A percentile compares a stretch with the other conserved stretches of the same genome.
phyloP scores from a whole-genome alignment of 73 alveolate genomes.

The Tetrahymena thermophila region DNA sequence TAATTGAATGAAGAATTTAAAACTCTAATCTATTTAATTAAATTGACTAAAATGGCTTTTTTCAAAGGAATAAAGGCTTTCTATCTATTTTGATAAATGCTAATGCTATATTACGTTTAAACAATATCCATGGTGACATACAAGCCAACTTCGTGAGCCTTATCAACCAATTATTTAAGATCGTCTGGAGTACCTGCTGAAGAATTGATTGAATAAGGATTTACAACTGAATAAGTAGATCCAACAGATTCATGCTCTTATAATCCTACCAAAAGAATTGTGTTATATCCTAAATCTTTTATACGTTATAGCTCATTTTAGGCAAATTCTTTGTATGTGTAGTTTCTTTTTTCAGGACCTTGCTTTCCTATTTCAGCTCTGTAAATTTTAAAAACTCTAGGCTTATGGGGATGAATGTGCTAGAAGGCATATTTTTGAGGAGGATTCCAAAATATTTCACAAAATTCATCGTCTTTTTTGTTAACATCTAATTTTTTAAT shows the following conservation, averaged over 20 bases:
- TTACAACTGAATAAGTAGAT: conserved; percentile 92
- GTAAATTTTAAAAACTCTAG: conserved; percentile 82
- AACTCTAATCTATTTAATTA: no score
- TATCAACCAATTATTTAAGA: conserved; percentile 62
- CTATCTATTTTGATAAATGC: no score
- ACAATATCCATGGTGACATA: not conserved
- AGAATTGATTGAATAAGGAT: conserved; percentile 77
- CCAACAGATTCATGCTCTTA: conserved; percentile 96
- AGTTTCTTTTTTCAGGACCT: conserved; percentile 82
- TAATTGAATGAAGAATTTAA: no score
- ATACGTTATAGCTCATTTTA: conserved; percentile 83
- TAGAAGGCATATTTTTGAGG: conserved; percentile 60
- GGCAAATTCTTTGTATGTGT: conserved; percentile 88
- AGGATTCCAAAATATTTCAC: conserved; percentile 77
- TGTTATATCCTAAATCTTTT: conserved; percentile 86
- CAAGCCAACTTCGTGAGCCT: not conserved
- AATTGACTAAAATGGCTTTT: no score
- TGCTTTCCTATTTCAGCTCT: conserved; percentile 97
- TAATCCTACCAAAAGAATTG: conserved; percentile 93
- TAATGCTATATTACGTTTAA: not conserved
- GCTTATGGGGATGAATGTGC: conserved; percentile 68
- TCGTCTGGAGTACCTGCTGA: conserved; percentile 98
- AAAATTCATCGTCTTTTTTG: not conserved
- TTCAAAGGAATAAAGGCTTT: no score
- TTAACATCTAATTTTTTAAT: conserved; percentile 17